Base-by-base conservation (phyloP, 2,329 filamentous ascomycete species). In the Biscogniauxia mediterranea region DNA sequence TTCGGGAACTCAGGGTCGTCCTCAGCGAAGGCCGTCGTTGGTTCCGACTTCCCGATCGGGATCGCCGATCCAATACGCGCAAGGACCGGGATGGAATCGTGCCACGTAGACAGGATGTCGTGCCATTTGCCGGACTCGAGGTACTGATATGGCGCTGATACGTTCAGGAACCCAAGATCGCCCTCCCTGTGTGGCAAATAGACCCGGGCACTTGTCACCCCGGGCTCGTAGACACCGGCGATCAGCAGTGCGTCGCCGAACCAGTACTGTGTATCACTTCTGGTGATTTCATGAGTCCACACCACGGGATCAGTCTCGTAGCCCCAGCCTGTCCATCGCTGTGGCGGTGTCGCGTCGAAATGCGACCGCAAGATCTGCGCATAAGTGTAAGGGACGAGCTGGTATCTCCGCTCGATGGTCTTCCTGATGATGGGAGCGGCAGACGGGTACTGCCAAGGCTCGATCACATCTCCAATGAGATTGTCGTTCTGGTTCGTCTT, bases 401-500 rank as follows among this genome's bases (percentile, higher is more conserved):
- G 87, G 69, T 92, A 92, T 32, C 89, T 82, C 6, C 89, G 82
- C 74, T 87, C 87, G 72, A 92, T 90, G 0, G 87, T 81, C 57
- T 81, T 81, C 17, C 89, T 83, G 15, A 92, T 78, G 1, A 88
- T 74, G 0, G 83, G 83, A 0, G 87, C 86, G 26, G 87, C 86
- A 42, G 87, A 83, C 0, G 88, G 86, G 69, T 91, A 89, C 87
- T 91, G 91, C 87, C 88, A 92, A 0, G 89, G 89, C 75, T 91
- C 89, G 61, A 92, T 92, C 0, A 92, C 88, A 42, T 90, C 89
- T 7, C 89, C 89, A 23, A 90, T 80, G 0, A 80, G 79, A 68
- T 87, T 91, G 73, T 91, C 86, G 0, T 83, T 77, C 0, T 84
- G 81, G 0, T 83, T 84, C 0, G 89, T 92, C 76, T 92, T 92